These are phyloP conservation scores for Aspergillus thermomutatus DNA, from an alignment of 2,329 filamentous ascomycete genomes.

Conservation along the genomic window DNA sequence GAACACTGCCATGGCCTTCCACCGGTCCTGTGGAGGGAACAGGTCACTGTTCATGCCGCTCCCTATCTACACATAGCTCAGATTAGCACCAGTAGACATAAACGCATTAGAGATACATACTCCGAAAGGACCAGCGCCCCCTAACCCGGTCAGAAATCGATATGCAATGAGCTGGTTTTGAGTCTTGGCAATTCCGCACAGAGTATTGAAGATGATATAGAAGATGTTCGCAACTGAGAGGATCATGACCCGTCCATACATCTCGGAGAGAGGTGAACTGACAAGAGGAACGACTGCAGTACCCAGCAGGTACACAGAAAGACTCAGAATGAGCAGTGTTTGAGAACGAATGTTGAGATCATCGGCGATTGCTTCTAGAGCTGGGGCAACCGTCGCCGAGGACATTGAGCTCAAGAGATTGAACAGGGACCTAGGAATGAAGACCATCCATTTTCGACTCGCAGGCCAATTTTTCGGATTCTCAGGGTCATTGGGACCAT, in stretches of 20 bases:
- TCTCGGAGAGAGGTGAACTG: conserved; percentile 50
- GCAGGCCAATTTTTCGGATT: conserved; percentile 54
- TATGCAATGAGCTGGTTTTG: conserved; percentile 1
- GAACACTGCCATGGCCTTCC: conserved; percentile 60
- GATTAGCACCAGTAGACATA: background rate
- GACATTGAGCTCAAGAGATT: conserved; percentile 62
- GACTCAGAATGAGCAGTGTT: conserved; percentile 44
- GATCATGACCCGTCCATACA: conserved; percentile 52
- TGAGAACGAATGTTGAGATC: conserved; percentile 51
- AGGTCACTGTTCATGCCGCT: conserved; percentile 54
- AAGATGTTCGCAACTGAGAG: conserved; percentile 53
- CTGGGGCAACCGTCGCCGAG: conserved; percentile 57
- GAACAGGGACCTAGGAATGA: conserved; percentile 54
- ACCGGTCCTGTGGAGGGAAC: conserved; percentile 60
- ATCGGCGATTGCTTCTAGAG: conserved; percentile 47
- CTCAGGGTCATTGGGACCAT: conserved; percentile 48
- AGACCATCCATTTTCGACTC: conserved; percentile 56
- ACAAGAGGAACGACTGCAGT: conserved; percentile 52
- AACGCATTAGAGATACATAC: conserved; percentile 49
- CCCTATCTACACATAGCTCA: conserved; percentile 32
- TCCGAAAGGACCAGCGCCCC: conserved; percentile 22
- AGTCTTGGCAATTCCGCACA: conserved; percentile 44
- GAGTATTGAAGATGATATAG: conserved; percentile 57
- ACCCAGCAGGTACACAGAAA: conserved; percentile 55
- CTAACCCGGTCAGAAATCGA: background rate